Base-by-base conservation (phyloP, 1,139 yeast species). In the Keqinozyma sinolaborantium region DNA sequence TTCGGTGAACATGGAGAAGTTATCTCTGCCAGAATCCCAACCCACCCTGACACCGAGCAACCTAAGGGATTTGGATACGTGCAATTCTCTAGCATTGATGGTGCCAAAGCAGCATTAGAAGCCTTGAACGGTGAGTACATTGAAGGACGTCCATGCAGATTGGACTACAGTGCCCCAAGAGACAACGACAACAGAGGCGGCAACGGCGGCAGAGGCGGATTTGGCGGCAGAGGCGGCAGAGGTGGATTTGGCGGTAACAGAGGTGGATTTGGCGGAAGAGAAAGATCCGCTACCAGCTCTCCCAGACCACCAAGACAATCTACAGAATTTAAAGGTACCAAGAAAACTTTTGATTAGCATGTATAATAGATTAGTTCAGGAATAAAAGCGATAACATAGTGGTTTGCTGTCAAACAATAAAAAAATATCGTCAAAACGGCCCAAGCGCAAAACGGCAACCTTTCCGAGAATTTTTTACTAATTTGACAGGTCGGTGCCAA, bases 21-120 rank as follows among this genome's bases (percentile, higher is more conserved):
- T 41, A 67, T 87, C 38, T 84, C 95, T 40, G 90, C 90, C 52
- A 82, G 98, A 73, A 72, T 92, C 50, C 98, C 98, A 63, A 90
- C 97, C 30, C 95, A 90, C 69, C 97, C 96, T 56, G 97, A 90
- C 64, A 88, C 97, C 46, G 95, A 88, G 62, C 97, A 90, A 70
- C 95, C 95, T 63, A 92, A 92, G 78, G 98, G 98, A 48, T 92
- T 92, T 70, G 98, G 97, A 47, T 92, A 92, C 66, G 95, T 92
- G 39, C 97, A 92, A 71, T 90, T 78, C 60, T 72, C 83, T 26
- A 73, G 82, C 35, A 70, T 84, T 44, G 97, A 90, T 31, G 95
- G 87, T 59, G 97, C 98, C 47, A 79, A 83, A 68, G 77, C 81
- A 42, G 97, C 97, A 38, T 69, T 85, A 47, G 90, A 83, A 45